A percentile compares a stretch with the other conserved stretches of the same genome.
Conservation (phyloP, 148 eudicot species). For the Rhododendron williamsianum region DNA sequence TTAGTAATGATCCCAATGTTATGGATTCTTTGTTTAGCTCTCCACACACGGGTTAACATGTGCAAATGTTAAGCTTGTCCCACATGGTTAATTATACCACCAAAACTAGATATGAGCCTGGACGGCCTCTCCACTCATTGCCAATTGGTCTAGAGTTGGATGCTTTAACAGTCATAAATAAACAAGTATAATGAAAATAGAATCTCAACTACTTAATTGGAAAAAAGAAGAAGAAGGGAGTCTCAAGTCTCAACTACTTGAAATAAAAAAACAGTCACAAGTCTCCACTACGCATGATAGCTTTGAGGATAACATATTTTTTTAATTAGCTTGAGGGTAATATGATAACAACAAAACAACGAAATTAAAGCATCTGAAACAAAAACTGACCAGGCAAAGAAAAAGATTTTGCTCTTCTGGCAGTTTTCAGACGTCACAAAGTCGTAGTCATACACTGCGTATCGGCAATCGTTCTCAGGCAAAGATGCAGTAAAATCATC, state of each 20-base stretch:
- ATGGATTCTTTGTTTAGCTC: no score
- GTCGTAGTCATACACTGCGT: constrained; percentile 68
- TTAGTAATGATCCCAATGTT: no score
- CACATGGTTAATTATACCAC: no score
- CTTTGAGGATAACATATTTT: neutral
- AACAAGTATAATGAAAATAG: neutral
- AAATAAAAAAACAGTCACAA: neutral
- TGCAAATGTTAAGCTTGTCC: no score
- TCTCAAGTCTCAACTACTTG: neutral
- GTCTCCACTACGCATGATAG: neutral
- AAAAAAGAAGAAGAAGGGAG: neutral
- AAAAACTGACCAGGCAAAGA: constrained; percentile 61
- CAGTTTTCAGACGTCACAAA: constrained; percentile 72
- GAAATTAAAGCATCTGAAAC: neutral
- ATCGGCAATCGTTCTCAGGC: constrained; percentile 79
- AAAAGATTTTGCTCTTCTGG: constrained; percentile 70
- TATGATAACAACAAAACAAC: neutral
- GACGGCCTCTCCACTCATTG: no score
- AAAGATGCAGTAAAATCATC: constrained; percentile 69
- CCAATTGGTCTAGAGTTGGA: no score
- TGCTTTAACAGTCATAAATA: neutral
- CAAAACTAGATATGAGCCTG: no score
- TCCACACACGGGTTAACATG: no score
- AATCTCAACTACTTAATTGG: neutral
- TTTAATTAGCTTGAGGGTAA: neutral